phyloP scores from a whole-genome alignment of 192 early-diverging fungal species.

The Mortierella claussenii region DNA sequence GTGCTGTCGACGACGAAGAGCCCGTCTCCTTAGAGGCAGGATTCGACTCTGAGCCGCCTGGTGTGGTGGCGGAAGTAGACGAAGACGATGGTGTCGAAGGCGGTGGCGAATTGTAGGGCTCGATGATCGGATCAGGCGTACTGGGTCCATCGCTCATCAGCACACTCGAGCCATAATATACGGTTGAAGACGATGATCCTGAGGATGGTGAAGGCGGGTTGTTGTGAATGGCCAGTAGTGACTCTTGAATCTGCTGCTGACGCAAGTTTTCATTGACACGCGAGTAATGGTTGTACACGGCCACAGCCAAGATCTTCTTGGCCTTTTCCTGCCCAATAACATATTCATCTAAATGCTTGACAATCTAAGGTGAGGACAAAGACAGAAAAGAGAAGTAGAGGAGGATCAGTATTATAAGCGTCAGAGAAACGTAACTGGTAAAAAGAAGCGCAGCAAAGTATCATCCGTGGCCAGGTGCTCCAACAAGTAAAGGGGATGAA shows the following conservation, averaged over 20 bases:
- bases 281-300: constrained; percentile 88
- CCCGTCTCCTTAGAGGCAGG: constrained; percentile 2
- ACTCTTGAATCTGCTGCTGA: constrained; percentile 56
- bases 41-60: not conserved
- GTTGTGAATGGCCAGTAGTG: constrained; percentile 24
- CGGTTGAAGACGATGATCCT: constrained; percentile 2
- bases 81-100: constrained; percentile 15
- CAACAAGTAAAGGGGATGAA: too few species aligned
- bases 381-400: too few species aligned
- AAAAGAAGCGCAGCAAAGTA: too few species aligned
- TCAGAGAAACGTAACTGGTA: too few species aligned
- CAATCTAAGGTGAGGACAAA: constrained; percentile 61
- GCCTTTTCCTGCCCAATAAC: constrained; percentile 88
- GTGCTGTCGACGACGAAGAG: not conserved
- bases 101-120: constrained; percentile 23
- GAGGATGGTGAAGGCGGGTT: too few species aligned
- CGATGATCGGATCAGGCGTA: constrained; percentile 49
- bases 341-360: constrained; percentile 84
- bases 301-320: constrained; percentile 85
- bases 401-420: too few species aligned
- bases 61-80: constrained; percentile 3
- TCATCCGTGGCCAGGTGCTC: too few species aligned
- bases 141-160: constrained; percentile 48
- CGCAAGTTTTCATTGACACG: constrained; percentile 77
- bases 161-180: constrained; percentile 31